Evolutionary conservation across 2,329 filamentous ascomycete species (phyloP), one percentile per base, ranked within the genome.

Genomic region (Pyrenophora seminiperda): DNA sequence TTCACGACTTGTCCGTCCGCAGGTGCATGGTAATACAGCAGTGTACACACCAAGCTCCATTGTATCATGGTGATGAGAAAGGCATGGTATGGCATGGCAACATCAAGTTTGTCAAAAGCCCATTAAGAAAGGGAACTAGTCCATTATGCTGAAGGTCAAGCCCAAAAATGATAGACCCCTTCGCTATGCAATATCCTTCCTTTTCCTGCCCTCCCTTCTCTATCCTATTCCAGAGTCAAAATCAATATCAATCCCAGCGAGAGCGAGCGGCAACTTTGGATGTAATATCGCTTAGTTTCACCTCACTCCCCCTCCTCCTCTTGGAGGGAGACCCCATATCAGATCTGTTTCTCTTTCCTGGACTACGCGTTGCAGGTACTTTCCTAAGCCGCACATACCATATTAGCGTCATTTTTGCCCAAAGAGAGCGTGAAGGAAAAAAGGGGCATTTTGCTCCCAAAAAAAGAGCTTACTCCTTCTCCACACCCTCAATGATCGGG

Each of bases 401-500:
- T 34, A 38, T 24, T 13, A 43, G n/a, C 33, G 40, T 22, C 37
- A 39, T 27, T 10, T n/a, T 30, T 9, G 42, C 40, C 34, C 24
- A 30, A 45, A 32, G 7, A n/a, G n/a, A 17, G 7, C 15, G n/a
- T 3, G 7, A 11, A 7, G 20, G 19, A 13, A 7, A 33, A 15
- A 29, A 19, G 29, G 17, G 19, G 11, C 9, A 32, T 24, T 33
- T 14, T 13, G 24, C 20, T 38, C 37, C 50, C 32, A 13, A 31
- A 46, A 22, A 36, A 34, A 42, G 49, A 36, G 42, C 61, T 65
- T 61, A 67, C 59, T 53, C 41, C 58, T 65, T 62, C 45, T 65
- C 63, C 22, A 69, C 42, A 5, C 66, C 66, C n/a, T 67, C 59
- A 15, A 69, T 63, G 5, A 69, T 53, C 17, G 59, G 52, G 5